These are phyloP conservation scores for Paramecium pentaurelia DNA, from an alignment of 73 alveolate genomes.

Conservation along the genomic window DNA sequence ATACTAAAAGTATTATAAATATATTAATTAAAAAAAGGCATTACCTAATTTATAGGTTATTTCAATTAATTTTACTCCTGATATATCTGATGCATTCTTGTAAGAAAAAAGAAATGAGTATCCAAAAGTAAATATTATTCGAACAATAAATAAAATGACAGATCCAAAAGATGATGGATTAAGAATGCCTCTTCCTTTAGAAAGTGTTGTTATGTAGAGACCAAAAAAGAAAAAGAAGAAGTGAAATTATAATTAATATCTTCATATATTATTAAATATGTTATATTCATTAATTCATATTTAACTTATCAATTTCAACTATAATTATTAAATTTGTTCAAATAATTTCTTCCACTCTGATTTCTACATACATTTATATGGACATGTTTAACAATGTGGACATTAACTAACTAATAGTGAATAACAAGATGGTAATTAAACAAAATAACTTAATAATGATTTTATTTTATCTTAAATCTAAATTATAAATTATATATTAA, in stretches of 20 bases:
- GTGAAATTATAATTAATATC: background rate
- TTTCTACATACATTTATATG: background rate
- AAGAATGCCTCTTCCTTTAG: conserved; percentile 59
- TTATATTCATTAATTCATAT: background rate
- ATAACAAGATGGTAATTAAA: conserved; percentile 5
- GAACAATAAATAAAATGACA: conserved; percentile 29
- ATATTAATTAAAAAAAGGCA: background rate
- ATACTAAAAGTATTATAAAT: background rate
- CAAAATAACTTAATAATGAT: background rate
- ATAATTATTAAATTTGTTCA: background rate
- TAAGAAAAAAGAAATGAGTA: conserved; percentile 1
- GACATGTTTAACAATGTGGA: background rate
- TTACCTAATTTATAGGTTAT: background rate
- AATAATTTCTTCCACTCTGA: background rate
- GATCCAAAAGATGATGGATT: conserved; percentile 59
- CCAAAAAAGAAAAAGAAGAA: conserved; percentile 51
- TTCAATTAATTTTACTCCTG: conserved; percentile 52
- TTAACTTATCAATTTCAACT: background rate
- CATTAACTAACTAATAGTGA: background rate
- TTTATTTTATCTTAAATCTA: background rate
- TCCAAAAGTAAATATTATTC: conserved; percentile 32
- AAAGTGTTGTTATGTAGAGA: conserved; percentile 44
- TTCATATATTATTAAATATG: background rate
- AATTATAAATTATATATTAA: background rate
- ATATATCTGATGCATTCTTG: conserved; percentile 9